Base-by-base conservation (phyloP, 2,329 filamentous ascomycete species). In the Pseudogymnoascus sp. region DNA sequence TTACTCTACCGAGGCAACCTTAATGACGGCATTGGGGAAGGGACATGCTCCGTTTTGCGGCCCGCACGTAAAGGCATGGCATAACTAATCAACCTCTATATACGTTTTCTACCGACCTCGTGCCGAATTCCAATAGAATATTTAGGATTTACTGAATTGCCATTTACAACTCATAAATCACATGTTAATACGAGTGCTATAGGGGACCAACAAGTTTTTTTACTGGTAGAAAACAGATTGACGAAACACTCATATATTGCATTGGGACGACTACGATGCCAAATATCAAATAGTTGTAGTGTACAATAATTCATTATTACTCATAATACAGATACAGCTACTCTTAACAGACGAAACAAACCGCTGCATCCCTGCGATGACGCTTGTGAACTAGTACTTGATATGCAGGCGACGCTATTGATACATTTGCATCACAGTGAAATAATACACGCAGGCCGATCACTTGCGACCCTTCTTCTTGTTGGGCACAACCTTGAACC, bases 401-500 rank as follows among this genome's bases (percentile, higher is more conserved):
- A 54, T 54, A 54, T 35, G 47, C 47, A 54, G 47, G 47, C 47
- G n/a, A 54, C 21, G 47, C 9, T 54, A 33, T 54, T 54, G 47
- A 54, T 54, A 54, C 47, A 54, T 17, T 54, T 54, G 47, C 47
- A 54, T 54, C 47, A 54, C 47, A 54, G 47, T 54, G 10, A 33
- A 59, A 39, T 59, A 36, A 26, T 39, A 39, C 33, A 59, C 17
- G 35, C 33, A 40, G 37, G 24, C 15, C 44, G 41, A 58, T 69
- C 63, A 86, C 80, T 87, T 91, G 79, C 88, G 88, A 72, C 88
- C 87, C 84, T 96, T 96, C 85, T 97, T 97, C 75, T 94, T 92
- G 65, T 87, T 83, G 11, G 90, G 85, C 9, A 97, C 93, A 60
- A 97, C 90, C 79, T 94, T 94, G 78, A 97, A 97, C 58, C 84